Evolutionary conservation across 2,329 filamentous ascomycete genomes (phyloP).

Genomic region (Aspergillus latus): DNA sequence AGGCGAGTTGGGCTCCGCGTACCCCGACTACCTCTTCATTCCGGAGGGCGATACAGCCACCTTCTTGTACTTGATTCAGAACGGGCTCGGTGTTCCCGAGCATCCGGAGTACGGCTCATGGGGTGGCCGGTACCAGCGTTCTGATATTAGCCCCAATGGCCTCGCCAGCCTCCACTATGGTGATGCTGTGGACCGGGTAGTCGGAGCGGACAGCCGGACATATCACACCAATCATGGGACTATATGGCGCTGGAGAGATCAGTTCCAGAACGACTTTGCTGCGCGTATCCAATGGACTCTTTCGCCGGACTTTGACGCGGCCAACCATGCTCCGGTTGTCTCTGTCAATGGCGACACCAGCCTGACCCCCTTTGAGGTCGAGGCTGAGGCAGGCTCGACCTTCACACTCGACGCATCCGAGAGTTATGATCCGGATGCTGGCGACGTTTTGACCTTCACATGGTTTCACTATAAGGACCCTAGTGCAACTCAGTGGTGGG

Average conservation of each 20-base stretch:
- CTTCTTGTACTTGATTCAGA: constrained; percentile 43
- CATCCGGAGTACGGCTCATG: constrained; percentile 44
- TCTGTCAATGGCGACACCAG: constrained; percentile 9
- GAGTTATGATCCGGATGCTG: constrained; percentile 23
- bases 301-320: constrained; percentile 8
- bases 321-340: constrained; percentile 18
- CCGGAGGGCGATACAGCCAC: constrained; percentile 52
- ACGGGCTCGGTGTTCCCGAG: constrained; percentile 41
- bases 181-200: constrained; percentile 36
- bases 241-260: constrained; percentile 54
- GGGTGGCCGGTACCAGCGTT: constrained; percentile 40
- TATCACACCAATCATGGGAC: constrained; percentile 47
- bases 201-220: constrained; percentile 33
- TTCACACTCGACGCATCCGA: constrained; percentile 24
- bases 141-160: constrained; percentile 13
- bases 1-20: constrained; percentile 47
- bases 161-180: constrained; percentile 26
- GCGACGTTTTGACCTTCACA: constrained; percentile 22
- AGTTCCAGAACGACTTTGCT: constrained; percentile 53
- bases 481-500: constrained; percentile 16
- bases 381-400: constrained; percentile 18
- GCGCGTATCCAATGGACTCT: constrained; percentile 51
- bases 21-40: constrained; percentile 52
- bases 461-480: constrained; percentile 29
- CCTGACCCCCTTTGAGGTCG: constrained; percentile 16